These are phyloP conservation scores for Eucalyptus decipiens DNA, from an alignment of 345 rosid genomes.

Conservation along the genomic window DNA sequence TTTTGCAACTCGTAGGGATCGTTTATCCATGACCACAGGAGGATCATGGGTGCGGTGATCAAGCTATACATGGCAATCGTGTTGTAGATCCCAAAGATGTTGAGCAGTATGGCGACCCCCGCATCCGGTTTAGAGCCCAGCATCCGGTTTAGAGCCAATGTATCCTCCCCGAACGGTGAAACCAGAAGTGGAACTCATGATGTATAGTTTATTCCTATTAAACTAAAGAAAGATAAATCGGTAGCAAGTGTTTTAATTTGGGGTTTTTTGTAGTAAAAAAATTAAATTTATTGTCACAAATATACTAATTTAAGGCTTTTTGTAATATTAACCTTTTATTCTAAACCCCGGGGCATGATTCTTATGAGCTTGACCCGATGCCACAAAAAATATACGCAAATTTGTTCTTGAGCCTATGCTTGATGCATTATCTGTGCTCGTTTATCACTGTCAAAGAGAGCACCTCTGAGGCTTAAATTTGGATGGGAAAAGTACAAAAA, in stretches of 20 bases:
- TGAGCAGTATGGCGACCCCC: not conserved
- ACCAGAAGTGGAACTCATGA: not conserved
- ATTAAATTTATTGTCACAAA: no score
- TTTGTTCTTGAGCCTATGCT: not conserved
- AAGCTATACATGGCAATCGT: not conserved
- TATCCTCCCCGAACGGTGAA: fast-evolving
- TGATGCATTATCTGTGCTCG: not conserved
- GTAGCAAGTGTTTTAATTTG: no score
- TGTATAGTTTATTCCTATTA: no score
- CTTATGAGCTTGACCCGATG: fast-evolving
- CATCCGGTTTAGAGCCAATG: not conserved
- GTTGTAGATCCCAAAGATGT: fast-evolving
- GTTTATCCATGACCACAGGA: not conserved
- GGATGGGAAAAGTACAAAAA: fast-evolving
- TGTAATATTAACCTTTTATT: fast-evolving
- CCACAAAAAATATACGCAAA: not conserved
- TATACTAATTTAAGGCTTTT: no score
- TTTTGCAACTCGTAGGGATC: not conserved
- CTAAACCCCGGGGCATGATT: fast-evolving
- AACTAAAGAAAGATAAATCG: no score
- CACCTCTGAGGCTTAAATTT: not conserved
- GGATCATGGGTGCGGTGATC: not conserved
- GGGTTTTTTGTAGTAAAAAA: no score
- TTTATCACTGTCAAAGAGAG: not conserved
- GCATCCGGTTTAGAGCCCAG: not conserved